phyloP scores from a whole-genome alignment of 2,329 filamentous ascomycete genomes.

The Beauveria sp. region DNA sequence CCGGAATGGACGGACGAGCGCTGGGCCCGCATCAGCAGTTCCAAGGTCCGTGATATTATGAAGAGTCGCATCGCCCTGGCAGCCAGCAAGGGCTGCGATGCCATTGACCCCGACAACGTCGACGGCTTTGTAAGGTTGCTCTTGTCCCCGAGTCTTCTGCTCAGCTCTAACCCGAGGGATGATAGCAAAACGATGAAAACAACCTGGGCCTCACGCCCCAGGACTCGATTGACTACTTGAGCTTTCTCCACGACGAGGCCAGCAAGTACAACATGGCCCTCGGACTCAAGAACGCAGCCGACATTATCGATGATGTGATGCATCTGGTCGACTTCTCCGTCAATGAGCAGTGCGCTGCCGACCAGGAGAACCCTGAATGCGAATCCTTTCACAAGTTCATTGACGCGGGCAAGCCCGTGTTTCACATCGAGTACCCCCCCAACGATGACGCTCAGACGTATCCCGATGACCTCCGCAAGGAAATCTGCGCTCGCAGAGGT shows the following conservation, averaged over 20 bases:
- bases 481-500: conserved; percentile 34
- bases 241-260: conserved; percentile 51
- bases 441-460: conserved; percentile 22
- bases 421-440: conserved; percentile 63
- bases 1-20: conserved; percentile 59
- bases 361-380: conserved; percentile 52
- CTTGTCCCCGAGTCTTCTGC: background rate
- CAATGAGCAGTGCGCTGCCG: conserved; percentile 63
- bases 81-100: conserved; percentile 55
- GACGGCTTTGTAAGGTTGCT: conserved; percentile 50
- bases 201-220: conserved; percentile 50
- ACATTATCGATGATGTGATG: conserved; percentile 44
- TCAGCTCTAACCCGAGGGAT: background rate
- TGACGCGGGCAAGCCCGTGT: conserved; percentile 56
- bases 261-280: conserved; percentile 47
- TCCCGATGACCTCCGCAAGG: background rate
- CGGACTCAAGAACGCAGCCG: conserved; percentile 61
- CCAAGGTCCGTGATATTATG: conserved; percentile 59
- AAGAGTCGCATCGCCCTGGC: conserved; percentile 50
- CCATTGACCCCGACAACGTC: conserved; percentile 64
- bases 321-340: conserved; percentile 55
- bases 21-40: conserved; percentile 55
- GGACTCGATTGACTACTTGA: conserved; percentile 51
- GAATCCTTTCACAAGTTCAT: conserved; percentile 50
- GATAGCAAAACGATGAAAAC: conserved; percentile 46